These are phyloP conservation scores for Discostella stelligeroides DNA, from an alignment of 108 stramenopile species.

Conservation along the genomic window DNA sequence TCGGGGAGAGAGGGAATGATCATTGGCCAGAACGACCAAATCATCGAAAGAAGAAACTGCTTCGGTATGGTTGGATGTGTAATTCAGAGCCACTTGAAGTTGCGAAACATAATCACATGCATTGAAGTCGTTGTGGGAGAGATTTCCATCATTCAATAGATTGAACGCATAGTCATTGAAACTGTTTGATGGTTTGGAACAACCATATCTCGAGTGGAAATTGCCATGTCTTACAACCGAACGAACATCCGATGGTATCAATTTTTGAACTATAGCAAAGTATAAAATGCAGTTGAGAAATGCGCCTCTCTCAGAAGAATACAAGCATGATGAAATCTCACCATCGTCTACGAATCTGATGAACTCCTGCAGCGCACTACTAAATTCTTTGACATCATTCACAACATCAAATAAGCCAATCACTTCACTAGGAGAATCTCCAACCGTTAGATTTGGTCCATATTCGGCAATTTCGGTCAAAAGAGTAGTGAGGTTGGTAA, in stretches of 20 bases:
- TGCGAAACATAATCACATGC: conserved; percentile 30
- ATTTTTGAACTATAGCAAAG: conserved; percentile 1
- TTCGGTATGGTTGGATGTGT: conserved; percentile 3
- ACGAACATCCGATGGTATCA: conserved; percentile 17
- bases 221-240: conserved; percentile 11
- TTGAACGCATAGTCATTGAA: conserved; percentile 16
- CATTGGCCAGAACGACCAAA: conserved; percentile 16
- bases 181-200: conserved; percentile 5
- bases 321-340: not conserved
- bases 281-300: not conserved
- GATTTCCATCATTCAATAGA: not conserved
- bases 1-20: not conserved
- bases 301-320: not conserved
- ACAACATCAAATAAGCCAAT: conserved; percentile 21
- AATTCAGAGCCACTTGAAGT: conserved; percentile 23
- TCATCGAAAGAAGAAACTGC: not conserved
- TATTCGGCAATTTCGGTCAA: not conserved
- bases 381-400: conserved; percentile 10
- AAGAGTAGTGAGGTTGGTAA: not conserved
- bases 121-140: conserved; percentile 5
- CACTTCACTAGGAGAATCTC: conserved; percentile 7
- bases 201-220: conserved; percentile 11
- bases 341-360: conserved; percentile 14
- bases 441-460: conserved; percentile 14
- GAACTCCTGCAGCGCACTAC: not conserved